Evolutionary conservation across 2,329 filamentous ascomycete species (phyloP).

Genomic region (Thelonectria blattea): DNA sequence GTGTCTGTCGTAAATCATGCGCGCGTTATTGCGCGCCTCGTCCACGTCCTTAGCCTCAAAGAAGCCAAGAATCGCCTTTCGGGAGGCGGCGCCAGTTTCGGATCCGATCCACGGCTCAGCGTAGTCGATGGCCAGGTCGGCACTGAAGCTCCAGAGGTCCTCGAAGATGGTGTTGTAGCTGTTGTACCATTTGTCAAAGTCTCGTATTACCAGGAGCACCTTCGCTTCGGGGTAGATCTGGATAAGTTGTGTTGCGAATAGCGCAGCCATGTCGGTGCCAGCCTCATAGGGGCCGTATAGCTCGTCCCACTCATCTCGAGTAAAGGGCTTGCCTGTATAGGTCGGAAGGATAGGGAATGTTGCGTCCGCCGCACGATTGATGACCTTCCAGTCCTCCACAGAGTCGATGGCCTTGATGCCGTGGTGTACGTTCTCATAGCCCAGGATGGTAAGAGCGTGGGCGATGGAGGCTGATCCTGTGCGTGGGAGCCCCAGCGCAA

Average conservation of each 20-base stretch:
- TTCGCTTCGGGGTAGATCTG: constrained; percentile 43
- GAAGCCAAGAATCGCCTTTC: too few species aligned
- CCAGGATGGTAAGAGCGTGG: constrained; percentile 41
- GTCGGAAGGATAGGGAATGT: constrained; percentile 36
- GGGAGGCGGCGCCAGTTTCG: too few species aligned
- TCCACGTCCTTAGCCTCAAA: too few species aligned
- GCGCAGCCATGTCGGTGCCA: constrained; percentile 38
- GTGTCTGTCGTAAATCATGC: too few species aligned
- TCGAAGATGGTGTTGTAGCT: constrained; percentile 24
- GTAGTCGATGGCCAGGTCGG: too few species aligned
- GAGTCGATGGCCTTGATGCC: constrained; percentile 34
- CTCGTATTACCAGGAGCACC: constrained; percentile 41
- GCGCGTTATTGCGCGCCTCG: too few species aligned
- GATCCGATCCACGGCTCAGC: too few species aligned
- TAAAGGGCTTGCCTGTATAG: constrained; percentile 38
- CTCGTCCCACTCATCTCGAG: constrained; percentile 42
- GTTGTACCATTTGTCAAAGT: constrained; percentile 41
- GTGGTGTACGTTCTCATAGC: constrained; percentile 44
- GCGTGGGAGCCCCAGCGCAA: constrained; percentile 40
- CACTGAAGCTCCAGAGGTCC: too few species aligned
- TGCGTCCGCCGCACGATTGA: constrained; percentile 40
- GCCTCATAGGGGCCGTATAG: constrained; percentile 41
- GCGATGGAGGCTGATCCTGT: constrained; percentile 45
- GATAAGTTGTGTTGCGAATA: constrained; percentile 40
- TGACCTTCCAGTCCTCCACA: constrained; percentile 32